Base-by-base conservation (phyloP, 306 rosid species). In the Glycine tomentella region DNA sequence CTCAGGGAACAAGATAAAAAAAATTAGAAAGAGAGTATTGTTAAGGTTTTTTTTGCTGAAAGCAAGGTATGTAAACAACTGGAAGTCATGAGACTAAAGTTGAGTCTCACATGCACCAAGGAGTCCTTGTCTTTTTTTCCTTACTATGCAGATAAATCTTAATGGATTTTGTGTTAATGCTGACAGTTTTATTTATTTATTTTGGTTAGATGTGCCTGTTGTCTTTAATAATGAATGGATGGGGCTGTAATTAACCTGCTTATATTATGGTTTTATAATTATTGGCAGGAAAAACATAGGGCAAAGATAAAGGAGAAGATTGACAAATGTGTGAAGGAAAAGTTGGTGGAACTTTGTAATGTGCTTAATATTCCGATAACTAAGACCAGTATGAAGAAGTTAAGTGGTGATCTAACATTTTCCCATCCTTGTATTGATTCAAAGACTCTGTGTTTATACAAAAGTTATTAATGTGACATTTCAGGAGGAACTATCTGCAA, bases 401-500 rank as follows among this genome's bases (percentile, higher is more conserved):
- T 34, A 34, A 34, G 38, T 34, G 38, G 10, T 81, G 20, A 17
- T 42, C 9, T 15, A 48, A 49, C 69, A n/a, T 6, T 48, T 55
- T 40, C 5, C 16, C 8, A 31, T 71, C 3, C 12, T 73, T 33
- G 2, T 33, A 49, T 52, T 11, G 20, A 51, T 62, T 63, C 13
- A 12, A 7, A 33, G 44, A 38, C 8, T 46, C 3, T 34, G 3
- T 55, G 5, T 34, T 12, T 14, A 57, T 25, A 8, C 45, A 79
- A 63, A 16, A 10, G 33, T 8, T 68, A 12, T 9, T 57, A 46
- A 80, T 59, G 56, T 3, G 36, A 64, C 74, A 13, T 74, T 88
- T 56, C 84, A 93, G 98, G 98, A 93, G 72, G 98, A 91, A 44
- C 87, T 93, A 34, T 91, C 92, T 79, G 93, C 80, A 1, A 93